Base-by-base conservation (phyloP, 139 green algal genomes). In the Closterium sp. region DNA sequence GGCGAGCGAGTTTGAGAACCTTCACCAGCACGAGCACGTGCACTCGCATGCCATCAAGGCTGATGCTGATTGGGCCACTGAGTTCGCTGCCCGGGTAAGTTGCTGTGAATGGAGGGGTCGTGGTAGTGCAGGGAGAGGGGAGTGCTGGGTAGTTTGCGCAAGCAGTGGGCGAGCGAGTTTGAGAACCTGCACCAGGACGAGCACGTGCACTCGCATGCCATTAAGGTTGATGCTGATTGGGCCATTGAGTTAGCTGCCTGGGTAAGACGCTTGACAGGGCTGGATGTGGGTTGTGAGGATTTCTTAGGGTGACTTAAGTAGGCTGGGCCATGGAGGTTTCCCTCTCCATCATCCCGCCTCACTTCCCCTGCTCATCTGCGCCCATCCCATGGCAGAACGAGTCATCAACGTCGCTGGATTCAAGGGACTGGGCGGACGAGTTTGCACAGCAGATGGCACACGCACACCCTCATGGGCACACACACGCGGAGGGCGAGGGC, bases 381-480 rank as follows among this genome's bases (percentile, higher is more conserved):
- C n/a, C n/a, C n/a, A n/a, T n/a, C n/a, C 4, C 24, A 27, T 13
- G 5, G 6, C 62, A 79, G 62, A 79, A 79, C 62, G 62, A 24
- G 17, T 79, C 62, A 79, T 79, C 62, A 2, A 79, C 62, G 27
- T 88, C 45, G 73, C 62, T 79, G 9, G 91, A 45, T 10, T 89
- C 62, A 27, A 22, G 70, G 31, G 92, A 86, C 32, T 96, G 94
- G 95, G 95, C 93, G 34, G 91, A 95, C 4, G 93, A 97, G 91
- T 97, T 97, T 94, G 92, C 92, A 84, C 22, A 84, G 31, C 88
- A 96, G 32, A 79, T 86, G n/a, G 91, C 70, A 11, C 21, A 70
- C 24, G 90, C 27, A 11, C 30, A 62, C 30, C 73, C 89, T 0
- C 62, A 79, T 13, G 62, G 62, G 62, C 62, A 79, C 62, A 24